phyloP scores from a whole-genome alignment of 2,329 filamentous ascomycete genomes.

The Pseudohalonectria lignicola region DNA sequence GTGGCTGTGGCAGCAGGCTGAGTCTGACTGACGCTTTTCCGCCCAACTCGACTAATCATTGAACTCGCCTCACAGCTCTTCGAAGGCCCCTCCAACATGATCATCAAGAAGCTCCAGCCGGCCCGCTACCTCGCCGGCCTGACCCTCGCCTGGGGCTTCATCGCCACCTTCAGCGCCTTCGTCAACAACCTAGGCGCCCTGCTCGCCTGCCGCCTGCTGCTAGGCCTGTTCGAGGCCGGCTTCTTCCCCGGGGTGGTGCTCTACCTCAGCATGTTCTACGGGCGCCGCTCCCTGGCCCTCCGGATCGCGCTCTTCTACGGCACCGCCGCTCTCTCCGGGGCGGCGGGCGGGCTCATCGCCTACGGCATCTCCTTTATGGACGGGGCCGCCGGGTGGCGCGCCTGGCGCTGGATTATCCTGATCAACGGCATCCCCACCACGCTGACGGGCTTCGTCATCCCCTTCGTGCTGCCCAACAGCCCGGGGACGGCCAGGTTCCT shows the following conservation, averaged over 20 bases:
- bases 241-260: slow-evolving; percentile 51
- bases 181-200: slow-evolving; percentile 42
- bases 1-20: too few species aligned
- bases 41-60: not conserved
- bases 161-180: slow-evolving; percentile 45
- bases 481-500: slow-evolving; percentile 43
- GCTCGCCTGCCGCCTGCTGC: slow-evolving; percentile 43
- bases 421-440: slow-evolving; percentile 48
- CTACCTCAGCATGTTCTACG: slow-evolving; percentile 54
- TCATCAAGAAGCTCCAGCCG: slow-evolving; percentile 1
- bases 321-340: slow-evolving; percentile 52
- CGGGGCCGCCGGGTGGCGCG: slow-evolving; percentile 36
- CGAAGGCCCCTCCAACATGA: slow-evolving; percentile 2
- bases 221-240: slow-evolving; percentile 48
- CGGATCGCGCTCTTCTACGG: slow-evolving; percentile 60
- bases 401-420: slow-evolving; percentile 54
- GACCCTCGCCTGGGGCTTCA: slow-evolving; percentile 32
- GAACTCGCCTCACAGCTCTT: not conserved
- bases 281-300: slow-evolving; percentile 45
- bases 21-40: too few species aligned
- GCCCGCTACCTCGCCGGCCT: slow-evolving; percentile 1
- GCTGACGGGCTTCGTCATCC: slow-evolving; percentile 37
- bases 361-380: slow-evolving; percentile 51
- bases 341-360: slow-evolving; percentile 40
- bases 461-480: slow-evolving; percentile 43